Conservation (phyloP, 2,329 filamentous ascomycete species). For the Xylaria hypoxylon region DNA sequence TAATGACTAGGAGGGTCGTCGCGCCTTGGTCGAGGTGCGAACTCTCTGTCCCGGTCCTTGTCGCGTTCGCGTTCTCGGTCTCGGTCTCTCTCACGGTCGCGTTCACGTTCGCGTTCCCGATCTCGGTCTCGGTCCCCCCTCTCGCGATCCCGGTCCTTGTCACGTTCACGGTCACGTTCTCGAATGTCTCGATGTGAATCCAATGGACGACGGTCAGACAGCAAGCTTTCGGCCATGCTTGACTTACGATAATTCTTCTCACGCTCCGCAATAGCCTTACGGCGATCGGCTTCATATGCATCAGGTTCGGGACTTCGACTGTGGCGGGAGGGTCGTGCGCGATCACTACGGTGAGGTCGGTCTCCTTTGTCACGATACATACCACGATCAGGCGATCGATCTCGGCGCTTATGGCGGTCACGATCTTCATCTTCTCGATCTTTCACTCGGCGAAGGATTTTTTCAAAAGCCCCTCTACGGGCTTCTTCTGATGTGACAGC, state of each 20-base stretch:
- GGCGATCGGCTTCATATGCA: conserved; percentile 93
- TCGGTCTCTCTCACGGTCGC: conserved; percentile 53
- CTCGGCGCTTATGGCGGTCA: conserved; percentile 69
- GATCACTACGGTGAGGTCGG: conserved; percentile 69
- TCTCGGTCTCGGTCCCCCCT: conserved; percentile 51
- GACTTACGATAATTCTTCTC: conserved; percentile 92
- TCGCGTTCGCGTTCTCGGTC: conserved; percentile 55
- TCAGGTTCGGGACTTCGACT: conserved; percentile 93
- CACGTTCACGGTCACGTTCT: conserved; percentile 55
- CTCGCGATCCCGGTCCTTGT: conserved; percentile 57
- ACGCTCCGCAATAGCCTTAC: conserved; percentile 91
- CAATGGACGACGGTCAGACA: conserved; percentile 64
- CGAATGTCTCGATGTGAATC: conserved; percentile 59
- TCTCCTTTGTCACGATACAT: conserved; percentile 71
- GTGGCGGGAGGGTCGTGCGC: conserved; percentile 68
- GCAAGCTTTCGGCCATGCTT: conserved; percentile 72
- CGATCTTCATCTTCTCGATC: conserved; percentile 91
- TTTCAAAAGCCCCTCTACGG: conserved; percentile 87
- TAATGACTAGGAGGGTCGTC: conserved; percentile 75
- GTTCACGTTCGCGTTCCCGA: conserved; percentile 53
- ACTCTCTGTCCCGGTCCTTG: conserved; percentile 61
- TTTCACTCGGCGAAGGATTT: conserved; percentile 87
- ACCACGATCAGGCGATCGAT: conserved; percentile 66
- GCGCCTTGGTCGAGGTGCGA: conserved; percentile 65
- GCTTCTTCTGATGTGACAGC: conserved; percentile 85